A percentile compares a stretch with the other conserved stretches of the same genome.
Evolutionary conservation across 441 rosid species (phyloP).

Genomic region (Macaranga tanarius): DNA sequence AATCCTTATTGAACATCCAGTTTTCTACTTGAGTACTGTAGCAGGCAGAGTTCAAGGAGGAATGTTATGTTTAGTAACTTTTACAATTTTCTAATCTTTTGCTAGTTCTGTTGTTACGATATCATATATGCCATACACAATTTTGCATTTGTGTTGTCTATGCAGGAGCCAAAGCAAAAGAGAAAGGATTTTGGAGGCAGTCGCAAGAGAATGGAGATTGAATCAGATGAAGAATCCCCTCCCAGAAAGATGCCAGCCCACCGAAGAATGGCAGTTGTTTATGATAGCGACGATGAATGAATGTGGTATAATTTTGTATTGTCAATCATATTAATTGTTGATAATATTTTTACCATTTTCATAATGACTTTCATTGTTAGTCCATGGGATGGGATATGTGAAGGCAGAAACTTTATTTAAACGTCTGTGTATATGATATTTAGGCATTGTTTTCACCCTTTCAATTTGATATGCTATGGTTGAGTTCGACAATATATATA

Average conservation of each 20-base stretch:
- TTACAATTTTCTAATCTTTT: not conserved
- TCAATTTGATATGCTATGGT: not conserved
- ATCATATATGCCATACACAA: not conserved
- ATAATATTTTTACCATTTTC: not conserved
- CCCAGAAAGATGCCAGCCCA: constrained; percentile 62
- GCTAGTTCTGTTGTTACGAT: not conserved
- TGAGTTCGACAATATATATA: too few species aligned
- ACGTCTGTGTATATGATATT: not conserved
- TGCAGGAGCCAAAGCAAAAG: constrained; percentile 51
- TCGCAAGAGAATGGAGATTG: constrained; percentile 58
- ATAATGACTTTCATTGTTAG: not conserved
- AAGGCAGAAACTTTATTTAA: not conserved
- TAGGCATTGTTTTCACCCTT: not conserved
- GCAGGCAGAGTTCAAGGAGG: too few species aligned
- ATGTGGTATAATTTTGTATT: not conserved
- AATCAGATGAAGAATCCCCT: constrained; percentile 75
- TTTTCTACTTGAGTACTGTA: not conserved
- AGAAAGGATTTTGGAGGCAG: constrained; percentile 43
- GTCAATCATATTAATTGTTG: not conserved
- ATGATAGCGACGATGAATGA: constrained; percentile 73
- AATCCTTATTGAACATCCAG: not conserved
- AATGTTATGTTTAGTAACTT: too few species aligned
- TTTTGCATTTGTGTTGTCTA: not conserved
- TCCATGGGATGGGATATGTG: not conserved
- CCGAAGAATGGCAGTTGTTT: constrained; percentile 70